phyloP scores from a whole-genome alignment of 192 early-diverging fungal species.

The Podochytrium sp. region DNA sequence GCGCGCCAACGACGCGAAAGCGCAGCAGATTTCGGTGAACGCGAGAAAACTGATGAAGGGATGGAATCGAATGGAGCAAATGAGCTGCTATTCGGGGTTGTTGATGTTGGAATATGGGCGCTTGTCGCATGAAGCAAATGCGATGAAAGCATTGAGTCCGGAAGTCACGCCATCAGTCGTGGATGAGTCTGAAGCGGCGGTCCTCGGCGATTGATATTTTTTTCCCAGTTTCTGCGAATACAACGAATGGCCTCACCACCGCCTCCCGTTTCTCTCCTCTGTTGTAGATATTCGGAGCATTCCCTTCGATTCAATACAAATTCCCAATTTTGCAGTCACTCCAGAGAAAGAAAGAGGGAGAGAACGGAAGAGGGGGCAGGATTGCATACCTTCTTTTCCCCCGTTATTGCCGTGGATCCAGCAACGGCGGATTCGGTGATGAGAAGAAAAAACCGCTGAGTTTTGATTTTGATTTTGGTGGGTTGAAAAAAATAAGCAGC shows the following conservation, averaged over 20 bases:
- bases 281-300: too few relatives aligned
- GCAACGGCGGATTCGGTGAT: neutral
- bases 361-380: neutral
- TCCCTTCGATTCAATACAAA: too few relatives aligned
- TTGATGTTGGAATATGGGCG: slow-evolving; percentile 7
- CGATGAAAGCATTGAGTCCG: neutral
- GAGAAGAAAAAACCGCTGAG: neutral
- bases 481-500: too few relatives aligned
- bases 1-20: slow-evolving; percentile 1
- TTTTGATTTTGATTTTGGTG: neutral
- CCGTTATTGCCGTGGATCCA: neutral
- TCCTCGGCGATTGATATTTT: too few relatives aligned
- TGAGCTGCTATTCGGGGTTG: slow-evolving; percentile 8
- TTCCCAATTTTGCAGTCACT: too few relatives aligned
- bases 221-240: too few relatives aligned
- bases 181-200: too few relatives aligned
- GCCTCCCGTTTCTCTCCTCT: too few relatives aligned
- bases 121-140: neutral
- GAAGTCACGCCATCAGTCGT: too few relatives aligned
- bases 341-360: neutral
- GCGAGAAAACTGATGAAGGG: neutral
- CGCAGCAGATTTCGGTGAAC: neutral
- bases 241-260: too few relatives aligned
- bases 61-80: neutral
- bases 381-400: slow-evolving; percentile 8